phyloP scores from a whole-genome alignment of 306 rosid species.

The Alnus glutinosa region DNA sequence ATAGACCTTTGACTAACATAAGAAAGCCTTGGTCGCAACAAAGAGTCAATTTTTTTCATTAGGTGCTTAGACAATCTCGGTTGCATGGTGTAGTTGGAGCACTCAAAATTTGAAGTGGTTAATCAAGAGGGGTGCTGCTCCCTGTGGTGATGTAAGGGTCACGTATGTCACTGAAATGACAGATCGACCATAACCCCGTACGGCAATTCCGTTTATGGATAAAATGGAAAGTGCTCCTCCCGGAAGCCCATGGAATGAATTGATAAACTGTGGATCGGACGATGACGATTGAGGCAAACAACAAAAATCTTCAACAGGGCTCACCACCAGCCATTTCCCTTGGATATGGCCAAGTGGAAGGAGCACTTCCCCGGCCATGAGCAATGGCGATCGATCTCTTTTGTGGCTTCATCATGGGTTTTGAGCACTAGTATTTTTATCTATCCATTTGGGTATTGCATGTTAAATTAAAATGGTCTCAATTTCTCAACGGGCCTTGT shows the following conservation, averaged over 20 bases:
- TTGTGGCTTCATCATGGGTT: not conserved
- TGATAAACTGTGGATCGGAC: not conserved
- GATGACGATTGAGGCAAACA: constrained; percentile 30
- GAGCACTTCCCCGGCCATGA: constrained; percentile 29
- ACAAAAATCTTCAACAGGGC: constrained; percentile 26
- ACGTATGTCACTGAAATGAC: constrained; percentile 33
- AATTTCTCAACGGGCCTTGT: not conserved
- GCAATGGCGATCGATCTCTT: constrained; percentile 18
- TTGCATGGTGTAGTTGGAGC: constrained; percentile 37
- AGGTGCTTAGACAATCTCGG: constrained; percentile 26
- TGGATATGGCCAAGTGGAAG: constrained; percentile 57
- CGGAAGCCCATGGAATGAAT: constrained; percentile 10
- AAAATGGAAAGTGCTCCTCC: constrained; percentile 24
- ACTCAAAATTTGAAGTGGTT: constrained; percentile 27
- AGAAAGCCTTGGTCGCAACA: no score
- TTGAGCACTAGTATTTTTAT: not conserved
- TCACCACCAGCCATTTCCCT: constrained; percentile 31
- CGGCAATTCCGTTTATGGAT: constrained; percentile 24
- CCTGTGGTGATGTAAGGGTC: constrained; percentile 29
- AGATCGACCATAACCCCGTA: constrained; percentile 24
- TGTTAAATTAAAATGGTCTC: not conserved
- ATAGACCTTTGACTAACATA: no score
- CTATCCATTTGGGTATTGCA: constrained; percentile 13
- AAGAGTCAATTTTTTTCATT: not conserved
- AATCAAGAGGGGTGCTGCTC: constrained; percentile 24